A percentile compares a stretch with the other conserved stretches of the same genome.
phyloP scores from a whole-genome alignment of 495 filamentous ascomycete genomes.

The Neurospora discreta region DNA sequence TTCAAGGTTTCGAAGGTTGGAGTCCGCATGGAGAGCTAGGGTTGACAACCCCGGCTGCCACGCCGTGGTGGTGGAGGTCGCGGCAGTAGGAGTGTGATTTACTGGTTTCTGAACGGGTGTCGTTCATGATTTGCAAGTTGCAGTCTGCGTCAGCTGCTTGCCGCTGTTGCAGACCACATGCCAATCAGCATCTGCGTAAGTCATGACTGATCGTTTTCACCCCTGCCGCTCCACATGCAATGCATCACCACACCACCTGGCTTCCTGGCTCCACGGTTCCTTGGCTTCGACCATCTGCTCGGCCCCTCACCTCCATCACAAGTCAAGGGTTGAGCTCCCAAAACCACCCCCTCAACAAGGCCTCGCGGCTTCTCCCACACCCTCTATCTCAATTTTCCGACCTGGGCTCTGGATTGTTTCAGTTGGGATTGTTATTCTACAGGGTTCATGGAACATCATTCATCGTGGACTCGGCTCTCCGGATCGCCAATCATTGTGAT shows the following conservation, averaged over 20 bases:
- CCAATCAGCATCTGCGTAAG: slow-evolving; percentile 8
- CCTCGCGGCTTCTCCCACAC: slow-evolving; percentile 12
- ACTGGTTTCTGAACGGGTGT: background rate
- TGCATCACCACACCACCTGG: slow-evolving; percentile 2
- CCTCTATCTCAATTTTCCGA: slow-evolving; percentile 8
- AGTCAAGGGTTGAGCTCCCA: slow-evolving; percentile 10
- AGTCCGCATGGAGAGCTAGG: background rate
- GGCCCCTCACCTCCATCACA: slow-evolving; percentile 7
- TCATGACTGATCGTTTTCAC: slow-evolving; percentile 13
- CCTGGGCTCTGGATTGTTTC: background rate
- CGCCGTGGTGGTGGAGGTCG: background rate
- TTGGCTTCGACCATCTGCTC: slow-evolving; percentile 5
- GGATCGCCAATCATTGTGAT: background rate
- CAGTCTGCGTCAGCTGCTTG: slow-evolving; percentile 21
- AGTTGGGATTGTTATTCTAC: background rate
- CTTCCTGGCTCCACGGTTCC: slow-evolving; percentile 8
- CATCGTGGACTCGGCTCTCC: background rate
- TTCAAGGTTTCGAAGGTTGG: background rate
- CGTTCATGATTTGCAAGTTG: slow-evolving; percentile 18
- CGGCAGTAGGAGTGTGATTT: background rate
- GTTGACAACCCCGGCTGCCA: background rate
- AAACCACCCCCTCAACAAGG: slow-evolving; percentile 7
- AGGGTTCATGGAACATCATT: background rate
- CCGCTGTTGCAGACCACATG: slow-evolving; percentile 10
- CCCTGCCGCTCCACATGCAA: slow-evolving; percentile 10